Conservation (phyloP, 768 basidiomycete genomes). For the Holtermanniella nyarrowii region DNA sequence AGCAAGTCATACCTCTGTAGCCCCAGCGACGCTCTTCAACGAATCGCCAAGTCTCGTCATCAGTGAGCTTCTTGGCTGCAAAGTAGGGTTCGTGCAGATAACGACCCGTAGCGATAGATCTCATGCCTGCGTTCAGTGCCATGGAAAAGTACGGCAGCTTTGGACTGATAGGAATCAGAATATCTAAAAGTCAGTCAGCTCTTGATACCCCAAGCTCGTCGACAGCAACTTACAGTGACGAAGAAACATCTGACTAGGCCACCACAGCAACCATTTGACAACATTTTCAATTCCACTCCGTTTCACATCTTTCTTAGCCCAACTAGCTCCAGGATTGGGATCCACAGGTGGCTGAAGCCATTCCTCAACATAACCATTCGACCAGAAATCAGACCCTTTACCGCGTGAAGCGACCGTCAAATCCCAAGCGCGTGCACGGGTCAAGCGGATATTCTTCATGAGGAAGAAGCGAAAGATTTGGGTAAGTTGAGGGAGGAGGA, state of each 20-base stretch:
- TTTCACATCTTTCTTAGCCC: conserved; percentile 21
- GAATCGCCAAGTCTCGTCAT: conserved; percentile 58
- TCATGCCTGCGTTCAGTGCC: conserved; percentile 38
- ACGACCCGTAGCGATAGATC: conserved; percentile 42
- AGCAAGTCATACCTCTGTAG: conserved; percentile 53
- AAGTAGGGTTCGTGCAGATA: conserved; percentile 56
- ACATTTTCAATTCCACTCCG: conserved; percentile 13
- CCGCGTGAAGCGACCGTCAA: conserved; percentile 75
- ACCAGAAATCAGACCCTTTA: conserved; percentile 74
- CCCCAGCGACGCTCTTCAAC: conserved; percentile 86
- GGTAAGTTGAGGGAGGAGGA: conserved; percentile 65
- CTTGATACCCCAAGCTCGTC: not conserved
- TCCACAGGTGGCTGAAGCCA: conserved; percentile 33
- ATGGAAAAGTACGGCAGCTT: conserved; percentile 38
- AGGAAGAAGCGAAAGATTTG: conserved; percentile 72
- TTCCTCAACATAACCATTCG: conserved; percentile 39
- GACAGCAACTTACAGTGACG: conserved; percentile 33
- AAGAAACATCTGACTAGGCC: conserved; percentile 36
- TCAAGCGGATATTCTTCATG: conserved; percentile 67
- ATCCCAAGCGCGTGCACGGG: conserved; percentile 49
- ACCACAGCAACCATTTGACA: conserved; percentile 36
- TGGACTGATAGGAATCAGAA: conserved; percentile 38
- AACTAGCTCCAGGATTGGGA: conserved; percentile 11
- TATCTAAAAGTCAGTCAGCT: conserved; percentile 12
- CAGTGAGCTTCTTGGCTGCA: conserved; percentile 68